Conservation (phyloP, 179 eudicot species). For the Heliamphora pulchella region DNA sequence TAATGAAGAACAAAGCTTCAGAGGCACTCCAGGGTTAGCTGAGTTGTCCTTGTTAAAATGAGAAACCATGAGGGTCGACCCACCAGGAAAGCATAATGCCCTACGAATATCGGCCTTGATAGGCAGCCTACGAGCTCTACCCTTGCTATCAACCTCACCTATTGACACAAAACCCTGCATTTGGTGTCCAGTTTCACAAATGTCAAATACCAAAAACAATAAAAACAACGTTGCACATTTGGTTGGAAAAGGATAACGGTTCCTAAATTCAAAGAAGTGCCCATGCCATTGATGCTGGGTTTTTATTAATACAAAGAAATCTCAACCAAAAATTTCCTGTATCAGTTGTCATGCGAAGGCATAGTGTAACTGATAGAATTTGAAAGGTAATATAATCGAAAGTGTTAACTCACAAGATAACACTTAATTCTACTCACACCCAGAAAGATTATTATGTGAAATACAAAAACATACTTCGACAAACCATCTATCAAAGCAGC, state of each 20-base stretch:
- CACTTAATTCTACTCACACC: neutral
- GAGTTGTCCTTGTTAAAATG: slow-evolving; percentile 38
- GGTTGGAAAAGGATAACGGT: neutral
- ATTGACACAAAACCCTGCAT: slow-evolving; percentile 69
- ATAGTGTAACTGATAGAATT: neutral
- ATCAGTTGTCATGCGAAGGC: neutral
- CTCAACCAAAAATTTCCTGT: neutral
- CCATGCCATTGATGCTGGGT: neutral
- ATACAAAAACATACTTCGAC: neutral
- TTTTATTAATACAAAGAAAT: neutral
- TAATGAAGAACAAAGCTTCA: slow-evolving; percentile 22
- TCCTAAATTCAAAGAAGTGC: neutral
- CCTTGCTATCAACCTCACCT: slow-evolving; percentile 70
- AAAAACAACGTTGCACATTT: neutral
- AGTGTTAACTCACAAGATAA: neutral
- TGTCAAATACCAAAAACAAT: slow-evolving; percentile 6
- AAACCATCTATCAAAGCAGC: neutral
- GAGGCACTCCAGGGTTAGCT: slow-evolving; percentile 17
- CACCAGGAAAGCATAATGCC: slow-evolving; percentile 87
- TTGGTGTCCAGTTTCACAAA: slow-evolving; percentile 11
- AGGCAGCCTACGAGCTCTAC: slow-evolving; percentile 69
- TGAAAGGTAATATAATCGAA: neutral
- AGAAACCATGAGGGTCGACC: slow-evolving; percentile 74
- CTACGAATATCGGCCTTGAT: slow-evolving; percentile 66
- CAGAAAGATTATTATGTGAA: neutral